Conservation (phyloP, 1,139 yeast genomes). For the Chernovozyma aurita region DNA sequence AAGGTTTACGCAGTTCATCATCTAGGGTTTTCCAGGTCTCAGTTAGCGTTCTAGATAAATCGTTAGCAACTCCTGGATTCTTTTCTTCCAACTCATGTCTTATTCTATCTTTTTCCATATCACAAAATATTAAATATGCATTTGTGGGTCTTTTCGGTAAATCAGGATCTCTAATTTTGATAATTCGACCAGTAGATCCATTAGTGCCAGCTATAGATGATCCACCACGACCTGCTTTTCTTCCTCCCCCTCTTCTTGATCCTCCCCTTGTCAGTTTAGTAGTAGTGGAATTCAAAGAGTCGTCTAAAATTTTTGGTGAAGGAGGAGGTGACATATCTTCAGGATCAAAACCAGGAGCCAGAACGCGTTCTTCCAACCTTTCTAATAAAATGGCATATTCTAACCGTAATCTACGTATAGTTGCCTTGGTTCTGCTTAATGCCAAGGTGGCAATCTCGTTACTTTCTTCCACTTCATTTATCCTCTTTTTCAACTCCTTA, state of each 20-base stretch:
- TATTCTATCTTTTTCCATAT: constrained; percentile 72
- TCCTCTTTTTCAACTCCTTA: constrained; percentile 65
- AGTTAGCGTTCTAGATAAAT: constrained; percentile 71
- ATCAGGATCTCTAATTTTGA: constrained; percentile 63
- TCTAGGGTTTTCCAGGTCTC: constrained; percentile 81
- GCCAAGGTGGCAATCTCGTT: constrained; percentile 79
- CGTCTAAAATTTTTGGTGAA: constrained; percentile 33
- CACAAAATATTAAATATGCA: constrained; percentile 85
- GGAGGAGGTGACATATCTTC: constrained; percentile 46
- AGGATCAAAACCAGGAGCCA: constrained; percentile 27
- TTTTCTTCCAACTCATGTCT: constrained; percentile 43
- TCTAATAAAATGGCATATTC: constrained; percentile 82
- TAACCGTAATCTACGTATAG: constrained; percentile 73
- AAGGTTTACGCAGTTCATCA: constrained; percentile 70
- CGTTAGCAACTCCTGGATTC: constrained; percentile 46
- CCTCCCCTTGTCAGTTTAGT: constrained; percentile 20
- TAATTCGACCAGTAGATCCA: constrained; percentile 12
- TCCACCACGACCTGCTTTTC: constrained; percentile 14
- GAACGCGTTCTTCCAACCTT: constrained; percentile 61
- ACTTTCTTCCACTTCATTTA: constrained; percentile 70
- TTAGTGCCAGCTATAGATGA: constrained; percentile 7
- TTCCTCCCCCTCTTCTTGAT: constrained; percentile 17
- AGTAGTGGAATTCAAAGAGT: constrained; percentile 19
- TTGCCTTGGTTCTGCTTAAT: constrained; percentile 70
- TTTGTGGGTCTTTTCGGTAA: constrained; percentile 88